These are phyloP conservation scores for Penicillium corylophilum DNA, from an alignment of 2,329 filamentous ascomycete genomes.

Conservation along the genomic window DNA sequence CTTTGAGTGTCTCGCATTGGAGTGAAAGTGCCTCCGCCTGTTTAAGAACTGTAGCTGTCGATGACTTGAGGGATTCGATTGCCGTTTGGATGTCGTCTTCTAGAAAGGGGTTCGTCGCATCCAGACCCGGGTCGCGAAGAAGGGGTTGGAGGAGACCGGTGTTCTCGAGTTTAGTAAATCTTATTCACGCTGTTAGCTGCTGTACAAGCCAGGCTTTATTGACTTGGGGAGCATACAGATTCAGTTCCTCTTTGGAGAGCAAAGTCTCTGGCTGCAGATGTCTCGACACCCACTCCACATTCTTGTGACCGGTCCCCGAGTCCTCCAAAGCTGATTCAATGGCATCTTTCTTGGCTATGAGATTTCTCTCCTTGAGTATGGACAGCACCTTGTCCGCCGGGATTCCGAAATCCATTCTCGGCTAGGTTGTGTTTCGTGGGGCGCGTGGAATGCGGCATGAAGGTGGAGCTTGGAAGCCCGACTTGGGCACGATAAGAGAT, in stretches of 20 bases:
- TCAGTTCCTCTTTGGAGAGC: constrained; percentile 41
- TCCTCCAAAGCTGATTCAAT: constrained; percentile 31
- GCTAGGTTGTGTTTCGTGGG: constrained; percentile 5
- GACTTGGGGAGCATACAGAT: constrained; percentile 28
- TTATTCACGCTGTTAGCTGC: constrained; percentile 12
- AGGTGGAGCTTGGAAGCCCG: neutral
- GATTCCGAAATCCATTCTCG: constrained; percentile 6
- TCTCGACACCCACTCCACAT: constrained; percentile 33
- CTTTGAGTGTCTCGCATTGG: constrained; percentile 34
- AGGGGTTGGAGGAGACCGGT: constrained; percentile 31
- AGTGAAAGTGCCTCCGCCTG: constrained; percentile 33
- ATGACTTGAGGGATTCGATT: constrained; percentile 37
- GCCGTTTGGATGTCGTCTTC: constrained; percentile 40
- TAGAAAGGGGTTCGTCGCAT: constrained; percentile 37
- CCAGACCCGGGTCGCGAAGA: constrained; percentile 27
- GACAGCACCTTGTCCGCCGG: constrained; percentile 20
- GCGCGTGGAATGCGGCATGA: constrained; percentile 2
- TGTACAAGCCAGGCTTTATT: neutral
- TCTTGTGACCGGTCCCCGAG: constrained; percentile 11
- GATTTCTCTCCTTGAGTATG: constrained; percentile 31
- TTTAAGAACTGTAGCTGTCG: constrained; percentile 35
- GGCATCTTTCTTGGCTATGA: constrained; percentile 28
- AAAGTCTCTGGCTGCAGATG: constrained; percentile 36
- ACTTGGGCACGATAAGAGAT: neutral
- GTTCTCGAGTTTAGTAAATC: constrained; percentile 36